Percentiles rank a stretch among this genome's conserved stretches.
Conservation (phyloP, 805 yeast genomes). For the Spencermartinsiella europaea region DNA sequence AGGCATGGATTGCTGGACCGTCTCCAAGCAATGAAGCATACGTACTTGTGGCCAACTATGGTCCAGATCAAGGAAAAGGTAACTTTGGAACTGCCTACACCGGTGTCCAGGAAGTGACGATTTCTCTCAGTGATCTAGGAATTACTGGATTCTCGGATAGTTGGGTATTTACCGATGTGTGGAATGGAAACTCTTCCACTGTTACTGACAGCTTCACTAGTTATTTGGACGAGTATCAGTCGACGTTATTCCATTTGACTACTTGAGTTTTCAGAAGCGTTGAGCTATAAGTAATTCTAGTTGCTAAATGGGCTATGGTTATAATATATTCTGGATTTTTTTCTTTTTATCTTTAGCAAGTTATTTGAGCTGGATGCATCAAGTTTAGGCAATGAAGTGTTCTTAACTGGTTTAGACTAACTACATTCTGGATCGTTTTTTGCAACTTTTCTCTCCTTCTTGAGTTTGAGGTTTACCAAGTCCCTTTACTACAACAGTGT, state of each 20-base stretch:
- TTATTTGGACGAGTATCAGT: conserved; percentile 6
- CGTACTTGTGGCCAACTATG: conserved; percentile 12
- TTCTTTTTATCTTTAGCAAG: too few species aligned
- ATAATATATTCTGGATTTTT: too few species aligned
- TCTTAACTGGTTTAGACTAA: too few species aligned
- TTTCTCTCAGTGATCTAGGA: conserved; percentile 10
- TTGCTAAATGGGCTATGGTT: too few species aligned
- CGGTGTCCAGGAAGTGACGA: conserved; percentile 6
- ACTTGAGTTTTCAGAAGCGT: too few species aligned
- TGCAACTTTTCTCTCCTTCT: too few species aligned
- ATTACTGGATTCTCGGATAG: neutral
- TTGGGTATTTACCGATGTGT: conserved; percentile 6
- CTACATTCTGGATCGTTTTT: too few species aligned
- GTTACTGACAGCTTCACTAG: conserved; percentile 3
- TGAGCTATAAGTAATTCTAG: too few species aligned
- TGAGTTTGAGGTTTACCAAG: too few species aligned
- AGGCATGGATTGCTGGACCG: conserved; percentile 14
- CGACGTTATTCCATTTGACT: conserved; percentile 1
- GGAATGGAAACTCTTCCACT: conserved; percentile 7
- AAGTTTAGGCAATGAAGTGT: too few species aligned
- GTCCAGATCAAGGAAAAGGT: conserved; percentile 15
- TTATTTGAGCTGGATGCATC: too few species aligned
- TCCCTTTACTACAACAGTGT: too few species aligned
- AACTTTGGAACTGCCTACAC: conserved; percentile 6
- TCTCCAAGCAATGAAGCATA: conserved; percentile 5